phyloP scores from a whole-genome alignment of 768 basidiomycete genomes.

The Hygrocybe coccinea region DNA sequence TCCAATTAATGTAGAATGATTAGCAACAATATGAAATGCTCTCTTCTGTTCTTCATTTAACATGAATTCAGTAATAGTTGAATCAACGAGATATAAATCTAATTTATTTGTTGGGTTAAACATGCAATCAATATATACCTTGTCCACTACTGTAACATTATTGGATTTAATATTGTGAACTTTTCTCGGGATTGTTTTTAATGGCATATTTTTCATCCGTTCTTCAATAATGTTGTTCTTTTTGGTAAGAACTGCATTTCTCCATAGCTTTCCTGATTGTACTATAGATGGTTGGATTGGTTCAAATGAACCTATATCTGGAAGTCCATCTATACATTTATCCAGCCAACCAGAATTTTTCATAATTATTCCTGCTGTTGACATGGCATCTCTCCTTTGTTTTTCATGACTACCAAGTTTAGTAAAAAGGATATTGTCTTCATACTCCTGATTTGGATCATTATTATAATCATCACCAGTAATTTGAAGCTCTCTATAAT shows the following conservation, averaged over 20 bases:
- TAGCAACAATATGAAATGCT: slow-evolving; percentile 23
- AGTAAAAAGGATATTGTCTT: neutral
- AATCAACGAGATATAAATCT: slow-evolving; percentile 8
- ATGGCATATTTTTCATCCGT: neutral
- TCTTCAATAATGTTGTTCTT: neutral
- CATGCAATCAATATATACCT: slow-evolving; percentile 6
- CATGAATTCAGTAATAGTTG: neutral
- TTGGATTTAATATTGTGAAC: too few species aligned
- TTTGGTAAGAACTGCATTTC: neutral
- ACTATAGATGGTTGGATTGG: neutral
- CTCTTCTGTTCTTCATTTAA: slow-evolving; percentile 22
- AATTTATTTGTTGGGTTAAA: neutral
- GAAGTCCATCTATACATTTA: neutral
- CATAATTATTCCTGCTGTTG: neutral
- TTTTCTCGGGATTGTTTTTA: too few species aligned
- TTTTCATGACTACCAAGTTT: neutral
- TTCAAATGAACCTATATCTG: neutral
- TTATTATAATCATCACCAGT: neutral
- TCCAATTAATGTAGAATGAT: slow-evolving; percentile 14
- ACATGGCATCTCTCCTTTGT: neutral
- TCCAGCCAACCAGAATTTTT: neutral
- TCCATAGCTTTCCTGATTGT: neutral
- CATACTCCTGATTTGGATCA: neutral
- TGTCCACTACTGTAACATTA: slow-evolving; percentile 5
- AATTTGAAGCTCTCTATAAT: neutral